Evolutionary conservation across 1,139 yeast species (phyloP).

Genomic region (Lodderomyces elongisporus): DNA sequence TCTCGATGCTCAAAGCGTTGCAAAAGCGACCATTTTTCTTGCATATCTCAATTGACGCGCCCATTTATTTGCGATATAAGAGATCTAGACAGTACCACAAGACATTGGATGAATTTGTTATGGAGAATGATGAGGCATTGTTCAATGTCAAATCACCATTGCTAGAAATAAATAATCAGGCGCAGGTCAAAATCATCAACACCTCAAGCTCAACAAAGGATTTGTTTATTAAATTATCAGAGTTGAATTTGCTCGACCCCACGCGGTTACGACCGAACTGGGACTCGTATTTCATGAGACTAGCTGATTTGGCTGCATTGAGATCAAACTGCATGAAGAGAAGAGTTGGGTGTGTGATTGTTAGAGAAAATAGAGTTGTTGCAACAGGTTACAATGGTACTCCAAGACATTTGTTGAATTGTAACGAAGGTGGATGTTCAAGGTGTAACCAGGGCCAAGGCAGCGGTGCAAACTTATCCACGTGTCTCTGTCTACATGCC

Average conservation of each 20-base stretch:
- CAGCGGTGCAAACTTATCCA: slow-evolving; percentile 54
- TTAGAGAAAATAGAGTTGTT: slow-evolving; percentile 75
- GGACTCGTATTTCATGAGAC: slow-evolving; percentile 92
- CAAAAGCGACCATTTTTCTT: slow-evolving; percentile 80
- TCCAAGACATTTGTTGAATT: slow-evolving; percentile 78
- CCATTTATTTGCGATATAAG: slow-evolving; percentile 49
- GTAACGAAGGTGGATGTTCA: slow-evolving; percentile 93
- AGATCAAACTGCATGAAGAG: slow-evolving; percentile 96
- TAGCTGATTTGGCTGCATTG: slow-evolving; percentile 89
- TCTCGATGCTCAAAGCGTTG: slow-evolving; percentile 44
- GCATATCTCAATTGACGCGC: slow-evolving; percentile 77
- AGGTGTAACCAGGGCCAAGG: slow-evolving; percentile 78
- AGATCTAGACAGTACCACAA: slow-evolving; percentile 24
- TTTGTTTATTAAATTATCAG: slow-evolving; percentile 47
- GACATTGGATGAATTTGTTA: slow-evolving; percentile 41
- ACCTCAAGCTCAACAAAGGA: slow-evolving; percentile 44
- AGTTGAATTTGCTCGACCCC: slow-evolving; percentile 49
- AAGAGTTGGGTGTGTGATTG: slow-evolving; percentile 93
- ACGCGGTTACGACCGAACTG: slow-evolving; percentile 84
- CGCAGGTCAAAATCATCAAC: slow-evolving; percentile 61
- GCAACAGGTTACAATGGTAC: slow-evolving; percentile 99
- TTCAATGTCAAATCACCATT: slow-evolving; percentile 35
- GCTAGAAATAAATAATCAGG: slow-evolving; percentile 50
- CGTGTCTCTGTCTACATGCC: slow-evolving; percentile 92
- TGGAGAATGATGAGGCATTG: slow-evolving; percentile 39